phyloP scores from a whole-genome alignment of 495 filamentous ascomycete genomes.

The Penicillium arizonense region DNA sequence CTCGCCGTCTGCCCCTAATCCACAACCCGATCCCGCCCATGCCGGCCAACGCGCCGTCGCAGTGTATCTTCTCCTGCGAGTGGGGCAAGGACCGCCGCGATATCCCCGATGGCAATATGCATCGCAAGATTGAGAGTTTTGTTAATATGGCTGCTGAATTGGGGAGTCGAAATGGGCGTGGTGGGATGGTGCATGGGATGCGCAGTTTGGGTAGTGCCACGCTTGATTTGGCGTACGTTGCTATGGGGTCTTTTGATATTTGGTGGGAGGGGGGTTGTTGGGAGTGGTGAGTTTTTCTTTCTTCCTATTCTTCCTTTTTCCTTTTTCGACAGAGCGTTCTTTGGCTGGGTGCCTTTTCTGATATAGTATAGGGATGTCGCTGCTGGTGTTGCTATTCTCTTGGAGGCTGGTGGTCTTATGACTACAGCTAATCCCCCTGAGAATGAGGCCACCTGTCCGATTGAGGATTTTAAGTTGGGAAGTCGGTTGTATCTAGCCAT shows the following conservation, averaged over 20 bases:
- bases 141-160: conserved; percentile 66
- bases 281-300: conserved; percentile 45
- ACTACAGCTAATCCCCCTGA: conserved; percentile 66
- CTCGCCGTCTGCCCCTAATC: conserved; percentile 54
- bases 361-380: conserved; percentile 45
- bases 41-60: conserved; percentile 58
- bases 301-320: not conserved
- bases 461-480: conserved; percentile 56
- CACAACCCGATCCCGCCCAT: conserved; percentile 57
- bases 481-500: conserved; percentile 66
- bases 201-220: conserved; percentile 61
- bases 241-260: conserved; percentile 57
- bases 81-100: conserved; percentile 73
- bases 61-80: conserved; percentile 68
- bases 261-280: conserved; percentile 62
- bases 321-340: not conserved
- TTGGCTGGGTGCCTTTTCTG: not conserved
- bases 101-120: conserved; percentile 57
- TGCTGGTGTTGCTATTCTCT: conserved; percentile 54
- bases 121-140: conserved; percentile 67
- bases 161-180: conserved; percentile 56
- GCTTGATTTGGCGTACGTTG: conserved; percentile 54
- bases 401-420: conserved; percentile 61
- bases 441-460: conserved; percentile 49
- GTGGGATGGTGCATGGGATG: conserved; percentile 61